Percentiles rank a stretch among this genome's conserved stretches.
phyloP scores from a whole-genome alignment of 805 yeast species.

The Ogataea dorogensis region DNA sequence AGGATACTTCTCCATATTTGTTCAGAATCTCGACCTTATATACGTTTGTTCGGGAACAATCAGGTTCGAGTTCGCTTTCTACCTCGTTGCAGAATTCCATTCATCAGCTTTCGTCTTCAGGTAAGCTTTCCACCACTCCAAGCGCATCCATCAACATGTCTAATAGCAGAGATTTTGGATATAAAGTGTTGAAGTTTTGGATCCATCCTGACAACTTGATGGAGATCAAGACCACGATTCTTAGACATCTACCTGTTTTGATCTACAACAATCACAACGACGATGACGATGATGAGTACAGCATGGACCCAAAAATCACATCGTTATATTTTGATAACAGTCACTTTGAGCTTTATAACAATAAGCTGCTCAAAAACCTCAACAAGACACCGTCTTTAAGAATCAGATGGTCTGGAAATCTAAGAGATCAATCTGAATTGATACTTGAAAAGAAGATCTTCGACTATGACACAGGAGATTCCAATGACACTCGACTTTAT shows the following conservation, averaged over 20 bases:
- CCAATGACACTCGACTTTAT: constrained; percentile 58
- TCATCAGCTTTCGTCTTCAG: constrained; percentile 44
- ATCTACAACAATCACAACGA: constrained; percentile 60
- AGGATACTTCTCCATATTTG: constrained; percentile 89
- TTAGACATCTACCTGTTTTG: constrained; percentile 89
- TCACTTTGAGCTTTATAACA: constrained; percentile 80
- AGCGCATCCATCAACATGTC: constrained; percentile 23
- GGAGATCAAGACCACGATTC: constrained; percentile 95
- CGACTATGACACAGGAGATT: constrained; percentile 47
- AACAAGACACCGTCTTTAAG: constrained; percentile 72
- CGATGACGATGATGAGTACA: constrained; percentile 48
- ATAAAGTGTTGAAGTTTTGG: constrained; percentile 85
- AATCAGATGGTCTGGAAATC: constrained; percentile 87
- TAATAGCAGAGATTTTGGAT: constrained; percentile 29
- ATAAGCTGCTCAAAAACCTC: constrained; percentile 65
- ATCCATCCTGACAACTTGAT: constrained; percentile 93
- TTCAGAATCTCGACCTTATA: constrained; percentile 80
- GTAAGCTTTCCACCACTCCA: constrained; percentile 35
- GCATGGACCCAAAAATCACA: constrained; percentile 78
- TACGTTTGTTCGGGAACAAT: constrained; percentile 76
- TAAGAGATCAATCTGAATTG: constrained; percentile 73
- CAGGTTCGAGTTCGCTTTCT: constrained; percentile 37
- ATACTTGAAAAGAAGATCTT: constrained; percentile 76
- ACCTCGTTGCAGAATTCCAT: constrained; percentile 44
- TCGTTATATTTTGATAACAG: constrained; percentile 85